phyloP scores from a whole-genome alignment of 805 yeast genomes.

The Barnettozyma siamensis region DNA sequence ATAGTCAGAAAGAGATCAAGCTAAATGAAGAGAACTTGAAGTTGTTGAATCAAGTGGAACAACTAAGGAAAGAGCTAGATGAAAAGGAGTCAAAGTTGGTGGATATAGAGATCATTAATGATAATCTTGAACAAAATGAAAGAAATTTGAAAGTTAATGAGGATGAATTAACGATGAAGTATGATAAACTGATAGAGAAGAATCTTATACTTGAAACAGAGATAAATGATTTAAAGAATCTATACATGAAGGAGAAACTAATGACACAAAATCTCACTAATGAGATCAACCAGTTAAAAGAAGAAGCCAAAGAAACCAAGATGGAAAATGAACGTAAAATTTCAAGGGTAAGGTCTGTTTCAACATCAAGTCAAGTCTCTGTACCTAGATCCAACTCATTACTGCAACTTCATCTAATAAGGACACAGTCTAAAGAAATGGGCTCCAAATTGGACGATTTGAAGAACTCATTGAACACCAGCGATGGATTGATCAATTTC shows the following conservation, averaged over 20 bases:
- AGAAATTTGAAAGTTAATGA: constrained; percentile 29
- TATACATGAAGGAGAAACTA: constrained; percentile 22
- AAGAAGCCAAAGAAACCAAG: background rate
- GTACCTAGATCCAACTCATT: constrained; percentile 25
- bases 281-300: constrained; percentile 18
- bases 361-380: background rate
- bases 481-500: constrained; percentile 7
- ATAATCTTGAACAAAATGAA: constrained; percentile 38
- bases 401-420: constrained; percentile 26
- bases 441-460: constrained; percentile 24
- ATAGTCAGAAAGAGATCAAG: constrained; percentile 25
- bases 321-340: constrained; percentile 2
- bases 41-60: constrained; percentile 15
- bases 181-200: constrained; percentile 31
- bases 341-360: background rate
- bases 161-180: constrained; percentile 30
- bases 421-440: constrained; percentile 26
- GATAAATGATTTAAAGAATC: constrained; percentile 24
- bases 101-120: constrained; percentile 39
- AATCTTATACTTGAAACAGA: constrained; percentile 36
- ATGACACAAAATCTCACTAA: constrained; percentile 25
- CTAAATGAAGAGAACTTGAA: constrained; percentile 19
- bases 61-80: constrained; percentile 27
- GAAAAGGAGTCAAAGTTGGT: constrained; percentile 28
- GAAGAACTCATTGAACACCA: constrained; percentile 19